Evolutionary conservation across 495 filamentous ascomycete genomes (phyloP).

Genomic region (Penicillium atrosanguineum): DNA sequence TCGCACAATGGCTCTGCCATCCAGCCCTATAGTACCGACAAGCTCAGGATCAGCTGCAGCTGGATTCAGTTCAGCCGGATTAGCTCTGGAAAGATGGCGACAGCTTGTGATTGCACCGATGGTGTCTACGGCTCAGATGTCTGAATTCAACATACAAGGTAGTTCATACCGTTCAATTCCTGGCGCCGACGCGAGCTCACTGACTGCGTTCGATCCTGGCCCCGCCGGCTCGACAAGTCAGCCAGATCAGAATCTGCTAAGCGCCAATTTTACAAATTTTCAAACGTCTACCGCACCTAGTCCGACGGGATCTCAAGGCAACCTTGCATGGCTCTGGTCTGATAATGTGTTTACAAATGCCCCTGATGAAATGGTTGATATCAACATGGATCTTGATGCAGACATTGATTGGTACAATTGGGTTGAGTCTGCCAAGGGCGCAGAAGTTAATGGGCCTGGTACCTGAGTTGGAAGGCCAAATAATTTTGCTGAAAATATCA

Average conservation of each 20-base stretch:
- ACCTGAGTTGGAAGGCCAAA: not conserved
- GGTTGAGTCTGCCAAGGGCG: constrained; percentile 43
- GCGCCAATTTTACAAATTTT: not conserved
- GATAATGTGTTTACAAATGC: constrained; percentile 24
- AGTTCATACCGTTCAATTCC: not conserved
- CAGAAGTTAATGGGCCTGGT: not conserved
- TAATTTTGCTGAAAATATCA: not conserved
- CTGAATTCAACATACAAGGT: not conserved
- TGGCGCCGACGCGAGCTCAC: not conserved
- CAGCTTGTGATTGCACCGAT: constrained; percentile 21
- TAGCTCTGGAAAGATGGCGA: constrained; percentile 39
- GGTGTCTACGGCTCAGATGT: not conserved
- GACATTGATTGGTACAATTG: constrained; percentile 50
- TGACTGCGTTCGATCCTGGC: not conserved
- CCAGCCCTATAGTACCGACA: constrained; percentile 14
- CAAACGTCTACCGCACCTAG: not conserved
- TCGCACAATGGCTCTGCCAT: constrained; percentile 24
- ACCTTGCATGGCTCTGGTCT: constrained; percentile 31
- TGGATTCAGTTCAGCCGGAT: constrained; percentile 15
- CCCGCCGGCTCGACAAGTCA: not conserved
- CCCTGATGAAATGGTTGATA: constrained; percentile 25
- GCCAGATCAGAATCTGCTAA: not conserved
- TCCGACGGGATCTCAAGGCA: constrained; percentile 4
- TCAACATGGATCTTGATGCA: constrained; percentile 37
- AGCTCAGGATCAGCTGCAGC: constrained; percentile 24